These are phyloP conservation scores for Alternaria tenuissima DNA, from an alignment of 2,329 filamentous ascomycete species.

Conservation along the genomic window DNA sequence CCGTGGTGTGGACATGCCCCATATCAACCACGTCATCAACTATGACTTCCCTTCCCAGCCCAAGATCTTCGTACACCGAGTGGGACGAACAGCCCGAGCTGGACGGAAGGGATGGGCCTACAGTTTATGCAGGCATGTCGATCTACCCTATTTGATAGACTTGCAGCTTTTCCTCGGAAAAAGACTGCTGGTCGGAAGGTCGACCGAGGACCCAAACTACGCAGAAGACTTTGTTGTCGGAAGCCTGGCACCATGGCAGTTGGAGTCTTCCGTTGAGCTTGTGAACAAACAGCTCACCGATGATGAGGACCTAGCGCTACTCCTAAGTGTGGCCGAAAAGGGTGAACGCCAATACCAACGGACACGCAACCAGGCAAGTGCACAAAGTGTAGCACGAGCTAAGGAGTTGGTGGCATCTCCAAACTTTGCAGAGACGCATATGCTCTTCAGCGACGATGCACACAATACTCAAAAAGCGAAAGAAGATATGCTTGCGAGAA, in stretches of 20 bases:
- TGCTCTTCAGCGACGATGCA: conserved; percentile 71
- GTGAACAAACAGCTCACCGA: conserved; percentile 80
- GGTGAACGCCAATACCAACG: conserved; percentile 93
- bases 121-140: conserved; percentile 84
- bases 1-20: conserved; percentile 96
- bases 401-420: conserved; percentile 77
- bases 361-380: conserved; percentile 88
- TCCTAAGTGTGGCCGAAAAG: conserved; percentile 79
- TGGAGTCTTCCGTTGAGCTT: conserved; percentile 83
- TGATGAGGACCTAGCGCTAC: conserved; percentile 73
- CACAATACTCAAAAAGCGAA: conserved; percentile 73
- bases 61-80: conserved; percentile 95
- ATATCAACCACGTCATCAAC: conserved; percentile 97
- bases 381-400: conserved; percentile 86
- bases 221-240: conserved; percentile 86
- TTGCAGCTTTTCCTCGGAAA: conserved; percentile 94
- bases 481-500: conserved; percentile 84
- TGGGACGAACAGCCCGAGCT: conserved; percentile 93
- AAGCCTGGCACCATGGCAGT: conserved; percentile 72
- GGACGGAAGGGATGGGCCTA: conserved; percentile 94
- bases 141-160: conserved; percentile 91
- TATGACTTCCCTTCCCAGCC: conserved; percentile 97
- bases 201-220: conserved; percentile 70
- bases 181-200: conserved; percentile 77
- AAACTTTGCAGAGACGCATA: conserved; percentile 77